Evolutionary conservation across 2,329 filamentous ascomycete species (phyloP).

Genomic region (Nemania sp.): DNA sequence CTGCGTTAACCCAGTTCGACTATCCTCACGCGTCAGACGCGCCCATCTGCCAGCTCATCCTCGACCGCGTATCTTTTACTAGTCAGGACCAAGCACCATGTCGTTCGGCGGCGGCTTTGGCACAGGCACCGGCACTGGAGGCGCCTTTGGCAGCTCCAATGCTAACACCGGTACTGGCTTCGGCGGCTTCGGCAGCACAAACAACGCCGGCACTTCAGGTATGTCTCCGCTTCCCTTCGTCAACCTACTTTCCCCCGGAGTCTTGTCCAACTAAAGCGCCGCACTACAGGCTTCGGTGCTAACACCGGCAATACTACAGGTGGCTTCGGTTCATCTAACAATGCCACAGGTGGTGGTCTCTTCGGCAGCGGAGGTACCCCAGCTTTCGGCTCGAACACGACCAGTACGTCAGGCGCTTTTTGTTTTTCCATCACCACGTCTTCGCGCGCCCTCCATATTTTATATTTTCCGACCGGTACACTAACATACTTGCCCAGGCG

Average conservation of each 20-base stretch:
- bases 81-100: conserved; percentile 57
- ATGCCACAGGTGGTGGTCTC: conserved; percentile 48
- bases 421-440: conserved; percentile 2
- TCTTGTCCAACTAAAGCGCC: conserved; percentile 38
- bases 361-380: conserved; percentile 50
- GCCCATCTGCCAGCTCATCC: conserved; percentile 40
- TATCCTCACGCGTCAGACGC: conserved; percentile 51
- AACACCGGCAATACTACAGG: conserved; percentile 37
- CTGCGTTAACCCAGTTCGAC: conserved; percentile 36
- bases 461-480: not conserved
- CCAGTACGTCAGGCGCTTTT: conserved; percentile 58
- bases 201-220: conserved; percentile 62
- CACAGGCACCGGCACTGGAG: conserved; percentile 63
- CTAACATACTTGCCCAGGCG: conserved; percentile 44
- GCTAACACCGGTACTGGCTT: conserved; percentile 64
- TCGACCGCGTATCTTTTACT: conserved; percentile 34
- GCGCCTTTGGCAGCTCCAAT: conserved; percentile 67
- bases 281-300: conserved; percentile 48
- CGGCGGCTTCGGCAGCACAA: conserved; percentile 66
- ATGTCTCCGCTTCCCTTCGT: conserved; percentile 54
- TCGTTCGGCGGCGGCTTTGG: conserved; percentile 69
- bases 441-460: conserved; percentile 2
- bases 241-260: conserved; percentile 13
- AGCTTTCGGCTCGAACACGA: conserved; percentile 56
- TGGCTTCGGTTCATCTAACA: conserved; percentile 53